Conservation (phyloP, 805 yeast genomes). For the Yarrowia porcina region DNA sequence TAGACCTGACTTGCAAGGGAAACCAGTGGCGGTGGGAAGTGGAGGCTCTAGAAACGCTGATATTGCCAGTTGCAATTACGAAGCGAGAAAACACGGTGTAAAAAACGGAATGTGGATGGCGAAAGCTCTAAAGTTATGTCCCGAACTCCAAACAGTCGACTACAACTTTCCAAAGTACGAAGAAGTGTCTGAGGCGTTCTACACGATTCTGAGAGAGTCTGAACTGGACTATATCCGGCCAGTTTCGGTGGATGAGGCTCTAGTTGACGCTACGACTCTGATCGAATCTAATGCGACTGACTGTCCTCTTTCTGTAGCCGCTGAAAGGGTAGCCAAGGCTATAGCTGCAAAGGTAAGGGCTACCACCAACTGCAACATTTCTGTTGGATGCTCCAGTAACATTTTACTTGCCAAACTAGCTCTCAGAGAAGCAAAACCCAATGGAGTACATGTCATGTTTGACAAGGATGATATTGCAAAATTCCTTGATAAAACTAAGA, state of each 20-base stretch:
- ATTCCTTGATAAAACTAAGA: neutral
- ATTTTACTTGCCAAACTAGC: slow-evolving; percentile 77
- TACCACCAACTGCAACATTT: slow-evolving; percentile 61
- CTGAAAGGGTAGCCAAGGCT: slow-evolving; percentile 34
- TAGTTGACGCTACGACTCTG: slow-evolving; percentile 58
- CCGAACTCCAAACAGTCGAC: slow-evolving; percentile 57
- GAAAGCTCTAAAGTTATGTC: slow-evolving; percentile 62
- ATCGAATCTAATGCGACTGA: slow-evolving; percentile 22
- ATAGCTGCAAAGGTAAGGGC: slow-evolving; percentile 45
- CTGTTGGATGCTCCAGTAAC: slow-evolving; percentile 74
- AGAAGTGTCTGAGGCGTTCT: slow-evolving; percentile 58
- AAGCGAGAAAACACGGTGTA: slow-evolving; percentile 75
- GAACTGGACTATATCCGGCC: slow-evolving; percentile 57
- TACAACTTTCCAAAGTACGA: slow-evolving; percentile 78
- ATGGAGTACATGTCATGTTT: slow-evolving; percentile 50
- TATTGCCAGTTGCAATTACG: slow-evolving; percentile 88
- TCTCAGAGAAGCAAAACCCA: slow-evolving; percentile 72
- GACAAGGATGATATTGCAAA: slow-evolving; percentile 29
- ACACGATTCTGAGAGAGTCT: slow-evolving; percentile 52
- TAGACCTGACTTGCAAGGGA: slow-evolving; percentile 52
- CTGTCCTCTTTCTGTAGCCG: slow-evolving; percentile 29
- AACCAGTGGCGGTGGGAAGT: slow-evolving; percentile 59
- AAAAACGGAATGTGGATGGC: slow-evolving; percentile 88
- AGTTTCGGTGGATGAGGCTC: slow-evolving; percentile 87
- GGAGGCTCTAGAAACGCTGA: slow-evolving; percentile 53